Evolutionary conservation across 2,329 filamentous ascomycete species (phyloP).

Genomic region (Pseudogymnoascus verrucosus): DNA sequence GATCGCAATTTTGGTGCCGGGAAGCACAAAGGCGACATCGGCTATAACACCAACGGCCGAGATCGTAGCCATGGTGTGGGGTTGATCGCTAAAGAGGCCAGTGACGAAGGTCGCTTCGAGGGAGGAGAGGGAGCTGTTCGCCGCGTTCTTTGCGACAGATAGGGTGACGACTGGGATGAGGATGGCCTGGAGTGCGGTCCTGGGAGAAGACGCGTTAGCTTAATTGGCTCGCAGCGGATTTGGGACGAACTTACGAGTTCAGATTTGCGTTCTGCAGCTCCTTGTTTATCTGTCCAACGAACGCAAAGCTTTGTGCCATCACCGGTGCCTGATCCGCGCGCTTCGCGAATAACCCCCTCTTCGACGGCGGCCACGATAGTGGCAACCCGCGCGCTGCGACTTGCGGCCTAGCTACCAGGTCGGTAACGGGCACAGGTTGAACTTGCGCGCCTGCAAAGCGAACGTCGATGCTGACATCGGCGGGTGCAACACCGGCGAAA

Average conservation of each 20-base stretch:
- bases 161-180: constrained; percentile 63
- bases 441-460: constrained; percentile 48
- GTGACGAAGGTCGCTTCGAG: constrained; percentile 65
- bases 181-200: constrained; percentile 44
- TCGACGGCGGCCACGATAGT: constrained; percentile 21
- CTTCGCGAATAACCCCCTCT: constrained; percentile 18
- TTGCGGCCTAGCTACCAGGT: constrained; percentile 11
- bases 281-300: constrained; percentile 60
- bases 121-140: constrained; percentile 55
- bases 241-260: constrained; percentile 46
- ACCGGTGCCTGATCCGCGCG: constrained; percentile 26
- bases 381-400: constrained; percentile 14
- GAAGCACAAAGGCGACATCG: constrained; percentile 53
- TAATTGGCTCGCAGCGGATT: not conserved
- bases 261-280: constrained; percentile 46
- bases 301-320: constrained; percentile 56
- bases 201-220: constrained; percentile 11
- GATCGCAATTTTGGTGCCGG: constrained; percentile 59
- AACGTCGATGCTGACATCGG: constrained; percentile 48
- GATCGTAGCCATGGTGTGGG: constrained; percentile 28
- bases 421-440: constrained; percentile 32
- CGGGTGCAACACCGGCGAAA: constrained; percentile 43
- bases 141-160: constrained; percentile 42
- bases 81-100: constrained; percentile 57
- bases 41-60: constrained; percentile 1